A percentile compares a stretch with the other conserved stretches of the same genome.
These are phyloP conservation scores for Penicillium paradoxum DNA, from an alignment of 495 filamentous ascomycete species.

Conservation along the genomic window DNA sequence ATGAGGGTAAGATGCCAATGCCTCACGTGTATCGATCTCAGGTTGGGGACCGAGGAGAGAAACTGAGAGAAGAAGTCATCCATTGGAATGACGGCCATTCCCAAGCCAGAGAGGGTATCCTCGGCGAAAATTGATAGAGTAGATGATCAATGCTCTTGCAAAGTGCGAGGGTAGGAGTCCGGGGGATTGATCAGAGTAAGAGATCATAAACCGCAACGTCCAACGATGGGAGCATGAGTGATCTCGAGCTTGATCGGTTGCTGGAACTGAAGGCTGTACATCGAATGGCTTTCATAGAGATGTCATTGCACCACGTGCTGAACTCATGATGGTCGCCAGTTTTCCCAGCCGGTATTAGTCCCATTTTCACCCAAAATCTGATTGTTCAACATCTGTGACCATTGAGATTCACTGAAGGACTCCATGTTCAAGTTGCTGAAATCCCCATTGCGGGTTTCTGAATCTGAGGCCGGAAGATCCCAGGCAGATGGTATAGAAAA, in stretches of 20 bases:
- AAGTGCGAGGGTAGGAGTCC: not conserved
- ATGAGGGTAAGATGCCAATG: not conserved
- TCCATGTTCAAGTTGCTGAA: conserved; percentile 22
- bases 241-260: not conserved
- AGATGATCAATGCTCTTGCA: not conserved
- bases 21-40: not conserved
- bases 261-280: not conserved
- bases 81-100: not conserved
- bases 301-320: not conserved
- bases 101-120: not conserved
- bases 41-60: too few relatives aligned
- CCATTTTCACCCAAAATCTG: conserved; percentile 24
- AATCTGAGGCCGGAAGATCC: conserved; percentile 20
- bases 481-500: conserved; percentile 21
- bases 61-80: not conserved
- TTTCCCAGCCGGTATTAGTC: conserved; percentile 21
- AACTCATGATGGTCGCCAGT: conserved; percentile 24
- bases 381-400: conserved; percentile 33
- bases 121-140: not conserved
- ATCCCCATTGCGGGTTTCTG: conserved; percentile 15
- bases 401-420: conserved; percentile 31
- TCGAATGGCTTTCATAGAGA: not conserved
- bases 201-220: not conserved
- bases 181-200: not conserved
- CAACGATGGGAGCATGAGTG: not conserved